Base-by-base conservation (phyloP, 176 grass and related monocot genomes). In the Eremochloa ophiuroides region DNA sequence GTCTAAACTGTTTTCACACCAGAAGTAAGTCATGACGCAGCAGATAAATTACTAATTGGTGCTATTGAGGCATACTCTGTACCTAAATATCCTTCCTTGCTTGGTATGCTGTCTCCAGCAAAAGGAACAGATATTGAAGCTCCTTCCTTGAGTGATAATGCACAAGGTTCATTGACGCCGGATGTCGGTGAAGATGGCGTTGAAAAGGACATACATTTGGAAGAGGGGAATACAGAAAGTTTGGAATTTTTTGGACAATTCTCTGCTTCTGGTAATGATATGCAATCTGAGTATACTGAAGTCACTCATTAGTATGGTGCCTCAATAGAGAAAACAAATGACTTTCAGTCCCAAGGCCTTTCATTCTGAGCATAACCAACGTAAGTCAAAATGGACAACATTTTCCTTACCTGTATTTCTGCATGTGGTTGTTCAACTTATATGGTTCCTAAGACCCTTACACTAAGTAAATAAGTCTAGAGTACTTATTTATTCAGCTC, bases 11-110 rank as follows among this genome's bases (percentile, higher is more conserved):
- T 83, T 90, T 80, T 65, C 8, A 50, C 78, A 66, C 62, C 47
- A 66, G 83, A 94, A 88, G 71, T 73, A 60, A 62, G 76, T 43
- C 71, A 71, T 47, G 53, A 23, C 23, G 12, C 72, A 66, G 6
- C 70, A 48, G 70, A 63, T 50, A 66, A 68, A 60, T 75, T 77
- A 83, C 43, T n/a, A 89, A 76, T 67, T 77, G 81, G 77, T 62
- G 35, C 80, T 85, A 39, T 64, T 80, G 63, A 71, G 59, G 16
- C 13, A 6, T 12, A 76, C 46, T 51, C 55, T 75, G 15, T 41
- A 77, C 75, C 59, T 86, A 64, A 84, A 80, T 75, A 89, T 66
- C 86, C 69, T 27, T 78, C 74, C 14, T 47, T 62, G 62, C 60
- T 91, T 83, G 71, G 77, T 68, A 66, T 82, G 44, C 38, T 79